Evolutionary conservation across 352 stramenopile genomes (phyloP), one percentile per base, ranked within the genome.

Genomic region (Phytopythium oedochilum): DNA sequence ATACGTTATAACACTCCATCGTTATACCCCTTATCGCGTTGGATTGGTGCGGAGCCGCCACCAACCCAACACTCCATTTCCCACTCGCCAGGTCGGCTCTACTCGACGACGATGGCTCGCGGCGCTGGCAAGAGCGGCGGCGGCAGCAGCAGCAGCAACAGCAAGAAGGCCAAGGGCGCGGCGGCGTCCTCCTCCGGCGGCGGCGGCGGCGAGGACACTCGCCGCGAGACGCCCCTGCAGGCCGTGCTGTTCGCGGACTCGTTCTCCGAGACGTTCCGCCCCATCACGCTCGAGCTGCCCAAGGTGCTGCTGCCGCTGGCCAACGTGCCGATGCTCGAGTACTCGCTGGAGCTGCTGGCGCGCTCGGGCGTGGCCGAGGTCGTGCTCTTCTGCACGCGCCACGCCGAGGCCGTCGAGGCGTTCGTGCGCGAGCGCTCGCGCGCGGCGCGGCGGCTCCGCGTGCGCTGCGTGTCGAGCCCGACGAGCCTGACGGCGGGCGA

Each of bases 261-360:
- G 43, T 98, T 98, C 71, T 80, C 75, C 8, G 89, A 97, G 61
- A 96, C 90, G 45, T 98, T 98, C 78, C 88, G 94, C 29, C 96
- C 91, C 29, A 89, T 97, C 55, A 94, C 86, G 51, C 65, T 90
- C n/a, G 60, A 81, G 39, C 64, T 71, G 51, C 93, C 94, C 34
- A 98, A 99, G 71, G 84, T 98, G 22, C 67, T 99, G 22, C 90
- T 98, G 38, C 96, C 96, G 15, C 75, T 99, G 29, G 96, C 96
- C 48, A 99, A 99, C 77, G 88, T 98, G 15, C 86, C 95, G 0
- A 91, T 99, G 73, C 77, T 99, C 55, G 94, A 99, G 70, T 99
- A 99, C 71, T 88, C 94, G 46, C 84, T 99, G 40, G 96, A 99
- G 72, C 98, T 98, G 61, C 79, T 99, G 14, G 89, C 86, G 23